Evolutionary conservation across 2,329 filamentous ascomycete species (phyloP).

Genomic region (Lecanicillium sp.): DNA sequence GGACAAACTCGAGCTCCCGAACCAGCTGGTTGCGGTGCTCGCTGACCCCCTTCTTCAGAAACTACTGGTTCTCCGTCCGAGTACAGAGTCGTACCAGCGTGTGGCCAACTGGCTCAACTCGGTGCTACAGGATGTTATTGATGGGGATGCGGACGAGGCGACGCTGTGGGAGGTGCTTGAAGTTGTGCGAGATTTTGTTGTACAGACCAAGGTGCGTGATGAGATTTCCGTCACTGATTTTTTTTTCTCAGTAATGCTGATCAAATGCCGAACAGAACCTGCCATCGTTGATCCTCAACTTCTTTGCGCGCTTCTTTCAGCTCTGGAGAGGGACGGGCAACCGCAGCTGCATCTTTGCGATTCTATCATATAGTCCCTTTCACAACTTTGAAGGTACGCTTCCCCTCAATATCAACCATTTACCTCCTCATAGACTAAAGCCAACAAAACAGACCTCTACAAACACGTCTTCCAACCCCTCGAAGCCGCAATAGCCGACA

Average conservation of each 20-base stretch:
- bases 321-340: constrained; percentile 55
- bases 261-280: constrained; percentile 27
- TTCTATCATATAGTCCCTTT: constrained; percentile 48
- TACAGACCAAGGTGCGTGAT: constrained; percentile 42
- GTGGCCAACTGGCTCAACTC: constrained; percentile 51
- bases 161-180: constrained; percentile 46
- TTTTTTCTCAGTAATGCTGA: constrained; percentile 4
- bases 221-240: not conserved
- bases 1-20: constrained; percentile 73
- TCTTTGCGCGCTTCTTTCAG: constrained; percentile 44
- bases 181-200: constrained; percentile 46
- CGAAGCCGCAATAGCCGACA: constrained; percentile 42
- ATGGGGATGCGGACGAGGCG: constrained; percentile 40
- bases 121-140: constrained; percentile 45
- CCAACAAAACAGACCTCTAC: constrained; percentile 39
- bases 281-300: constrained; percentile 38
- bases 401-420: constrained; percentile 5
- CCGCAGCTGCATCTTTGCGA: constrained; percentile 44
- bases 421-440: constrained; percentile 17
- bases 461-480: constrained; percentile 39
- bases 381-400: constrained; percentile 44
- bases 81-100: constrained; percentile 40
- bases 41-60: constrained; percentile 73
- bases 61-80: constrained; percentile 56
- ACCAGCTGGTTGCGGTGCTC: constrained; percentile 70